These are phyloP conservation scores for Podila epicladia DNA, from an alignment of 192 early-diverging fungal species.

Conservation along the genomic window DNA sequence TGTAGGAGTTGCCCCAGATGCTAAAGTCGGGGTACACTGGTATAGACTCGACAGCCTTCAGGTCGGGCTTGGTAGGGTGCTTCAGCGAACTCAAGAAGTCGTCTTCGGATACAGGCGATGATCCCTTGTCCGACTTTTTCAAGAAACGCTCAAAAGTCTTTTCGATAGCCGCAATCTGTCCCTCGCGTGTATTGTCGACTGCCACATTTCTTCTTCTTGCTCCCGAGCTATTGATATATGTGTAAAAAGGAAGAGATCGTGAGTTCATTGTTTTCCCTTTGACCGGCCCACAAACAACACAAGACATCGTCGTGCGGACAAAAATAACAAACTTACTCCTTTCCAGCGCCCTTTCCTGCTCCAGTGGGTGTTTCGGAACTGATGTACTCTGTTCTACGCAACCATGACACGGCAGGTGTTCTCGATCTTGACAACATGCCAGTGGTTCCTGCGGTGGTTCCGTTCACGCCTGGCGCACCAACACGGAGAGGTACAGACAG, in stretches of 20 bases:
- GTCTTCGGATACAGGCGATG: conserved; percentile 22
- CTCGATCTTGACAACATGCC: conserved; percentile 23
- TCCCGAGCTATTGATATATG: conserved; percentile 8
- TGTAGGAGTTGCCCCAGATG: conserved; percentile 61
- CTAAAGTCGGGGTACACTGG: conserved; percentile 65
- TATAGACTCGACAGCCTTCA: conserved; percentile 57
- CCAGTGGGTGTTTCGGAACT: conserved; percentile 54
- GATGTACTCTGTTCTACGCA: conserved; percentile 67
- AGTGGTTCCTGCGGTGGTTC: background rate
- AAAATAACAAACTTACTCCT: conserved; percentile 21
- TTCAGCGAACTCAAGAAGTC: conserved; percentile 35
- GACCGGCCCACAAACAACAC: background rate
- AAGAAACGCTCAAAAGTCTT: conserved; percentile 54
- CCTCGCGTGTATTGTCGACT: conserved; percentile 50
- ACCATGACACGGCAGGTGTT: conserved; percentile 57
- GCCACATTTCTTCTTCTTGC: conserved; percentile 27
- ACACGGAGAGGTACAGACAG: conserved; percentile 7
- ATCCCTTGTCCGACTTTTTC: conserved; percentile 9
- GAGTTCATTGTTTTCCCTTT: background rate
- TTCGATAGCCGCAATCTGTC: conserved; percentile 56
- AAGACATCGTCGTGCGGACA: background rate
- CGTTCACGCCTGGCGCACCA: background rate
- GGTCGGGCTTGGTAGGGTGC: conserved; percentile 59
- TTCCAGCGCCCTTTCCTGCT: conserved; percentile 39
- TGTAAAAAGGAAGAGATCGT: background rate